These are phyloP conservation scores for Licmophora abbreviata DNA, from an alignment of 108 stramenopile genomes.

Conservation along the genomic window DNA sequence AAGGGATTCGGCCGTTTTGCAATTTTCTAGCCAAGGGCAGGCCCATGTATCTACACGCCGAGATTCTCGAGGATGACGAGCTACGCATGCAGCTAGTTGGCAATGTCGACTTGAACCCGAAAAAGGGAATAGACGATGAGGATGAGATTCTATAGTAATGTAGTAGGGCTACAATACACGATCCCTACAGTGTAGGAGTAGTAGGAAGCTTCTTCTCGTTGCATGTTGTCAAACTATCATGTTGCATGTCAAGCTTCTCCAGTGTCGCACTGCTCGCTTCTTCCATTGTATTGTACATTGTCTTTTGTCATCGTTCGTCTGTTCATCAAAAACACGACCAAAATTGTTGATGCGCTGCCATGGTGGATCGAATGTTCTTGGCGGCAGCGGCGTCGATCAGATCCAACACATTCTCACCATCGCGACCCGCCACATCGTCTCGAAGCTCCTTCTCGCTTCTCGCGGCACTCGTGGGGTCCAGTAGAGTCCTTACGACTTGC, in stretches of 20 bases:
- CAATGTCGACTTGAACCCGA: conserved; percentile 18
- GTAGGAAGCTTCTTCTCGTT: too few species aligned
- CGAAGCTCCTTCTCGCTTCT: too few species aligned
- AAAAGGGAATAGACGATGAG: conserved; percentile 25
- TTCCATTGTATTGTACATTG: too few species aligned
- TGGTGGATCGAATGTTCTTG: conserved; percentile 37
- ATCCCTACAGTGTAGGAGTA: too few species aligned
- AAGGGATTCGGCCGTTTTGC: conserved; percentile 67
- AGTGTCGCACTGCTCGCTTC: too few species aligned
- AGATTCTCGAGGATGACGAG: conserved; percentile 37
- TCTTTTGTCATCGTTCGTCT: too few species aligned
- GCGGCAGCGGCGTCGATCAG: conserved; percentile 24
- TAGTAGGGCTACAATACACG: conserved; percentile 1
- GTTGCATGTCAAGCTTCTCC: too few species aligned
- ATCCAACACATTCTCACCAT: conserved; percentile 17
- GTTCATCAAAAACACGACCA: conserved; percentile 54
- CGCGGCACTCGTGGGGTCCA: conserved; percentile 15
- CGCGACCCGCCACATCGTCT: too few species aligned
- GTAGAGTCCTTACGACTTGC: conserved; percentile 22
- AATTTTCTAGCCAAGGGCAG: conserved; percentile 65
- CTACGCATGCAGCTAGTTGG: conserved; percentile 41
- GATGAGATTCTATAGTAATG: conserved; percentile 34
- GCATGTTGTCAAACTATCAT: too few species aligned
- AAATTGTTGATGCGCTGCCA: conserved; percentile 21
- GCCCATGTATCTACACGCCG: conserved; percentile 72